Conservation (phyloP, 2,329 filamentous ascomycete species). For the Mycosphaerella sp. region DNA sequence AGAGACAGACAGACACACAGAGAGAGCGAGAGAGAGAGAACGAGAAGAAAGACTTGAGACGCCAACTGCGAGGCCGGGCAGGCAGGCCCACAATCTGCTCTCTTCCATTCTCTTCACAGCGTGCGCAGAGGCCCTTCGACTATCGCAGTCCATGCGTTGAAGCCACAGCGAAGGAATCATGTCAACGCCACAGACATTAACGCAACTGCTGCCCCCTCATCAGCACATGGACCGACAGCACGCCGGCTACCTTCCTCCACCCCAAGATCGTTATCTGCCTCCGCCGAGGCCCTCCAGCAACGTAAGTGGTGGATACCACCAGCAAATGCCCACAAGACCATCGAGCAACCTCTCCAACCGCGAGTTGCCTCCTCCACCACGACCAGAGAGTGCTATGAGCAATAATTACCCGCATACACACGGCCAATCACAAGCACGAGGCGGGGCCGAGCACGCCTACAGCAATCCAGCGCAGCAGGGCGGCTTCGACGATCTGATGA, state of each 20-base stretch:
- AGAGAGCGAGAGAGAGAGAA: not conserved
- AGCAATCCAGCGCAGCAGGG: conserved; percentile 15
- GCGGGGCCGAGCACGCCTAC: conserved; percentile 25
- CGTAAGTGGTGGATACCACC: conserved; percentile 30
- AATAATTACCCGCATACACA: conserved; percentile 24
- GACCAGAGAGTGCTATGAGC: conserved; percentile 30
- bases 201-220: conserved; percentile 30
- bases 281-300: conserved; percentile 32
- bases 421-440: conserved; percentile 23
- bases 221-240: conserved; percentile 31
- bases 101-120: not conserved
- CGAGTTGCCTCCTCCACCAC: conserved; percentile 27
- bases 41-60: not conserved
- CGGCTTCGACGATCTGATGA: conserved; percentile 24
- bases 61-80: conserved; percentile 4
- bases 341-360: conserved; percentile 31
- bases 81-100: conserved; percentile 1
- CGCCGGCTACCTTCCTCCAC: conserved; percentile 25
- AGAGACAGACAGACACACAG: not conserved
- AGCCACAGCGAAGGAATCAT: conserved; percentile 12
- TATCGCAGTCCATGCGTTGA: conserved; percentile 1
- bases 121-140: not conserved
- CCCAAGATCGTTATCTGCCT: conserved; percentile 31
- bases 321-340: conserved; percentile 30
- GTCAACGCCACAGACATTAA: conserved; percentile 32